These are phyloP conservation scores for Didymella arachidicola DNA, from an alignment of 2,329 filamentous ascomycete species.

Conservation along the genomic window DNA sequence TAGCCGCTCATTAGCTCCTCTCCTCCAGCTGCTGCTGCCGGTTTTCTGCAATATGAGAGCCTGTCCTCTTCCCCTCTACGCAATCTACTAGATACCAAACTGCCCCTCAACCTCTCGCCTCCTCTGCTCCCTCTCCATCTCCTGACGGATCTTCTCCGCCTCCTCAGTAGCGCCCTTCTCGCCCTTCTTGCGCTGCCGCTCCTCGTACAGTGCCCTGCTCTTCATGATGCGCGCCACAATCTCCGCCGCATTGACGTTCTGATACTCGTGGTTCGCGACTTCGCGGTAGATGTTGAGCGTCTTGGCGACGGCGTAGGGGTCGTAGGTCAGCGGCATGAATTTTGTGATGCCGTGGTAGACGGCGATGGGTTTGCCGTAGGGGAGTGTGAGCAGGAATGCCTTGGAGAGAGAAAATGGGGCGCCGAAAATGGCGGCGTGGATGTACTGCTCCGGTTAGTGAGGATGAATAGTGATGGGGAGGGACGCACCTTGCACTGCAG, in stretches of 20 bases:
- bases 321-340: slow-evolving; percentile 74
- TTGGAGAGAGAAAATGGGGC: slow-evolving; percentile 87
- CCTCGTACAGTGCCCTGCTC: slow-evolving; percentile 87
- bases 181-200: slow-evolving; percentile 87
- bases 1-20: no score
- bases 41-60: no score
- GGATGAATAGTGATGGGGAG: background rate
- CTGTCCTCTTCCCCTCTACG: background rate
- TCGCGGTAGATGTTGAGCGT: slow-evolving; percentile 83
- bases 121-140: slow-evolving; percentile 47
- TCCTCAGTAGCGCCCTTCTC: slow-evolving; percentile 82
- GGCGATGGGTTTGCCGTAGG: slow-evolving; percentile 72
- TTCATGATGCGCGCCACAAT: slow-evolving; percentile 92
- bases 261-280: slow-evolving; percentile 78
- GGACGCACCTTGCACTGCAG: slow-evolving; percentile 82
- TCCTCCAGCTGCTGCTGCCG: no score
- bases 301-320: slow-evolving; percentile 77
- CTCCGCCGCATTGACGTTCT: slow-evolving; percentile 87
- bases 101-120: slow-evolving; percentile 52
- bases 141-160: slow-evolving; percentile 50
- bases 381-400: slow-evolving; percentile 75
- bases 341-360: slow-evolving; percentile 97
- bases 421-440: slow-evolving; percentile 86
- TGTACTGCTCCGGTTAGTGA: slow-evolving; percentile 65
- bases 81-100: slow-evolving; percentile 41